These are phyloP conservation scores for Paracamarosporium sp. DNA, from an alignment of 2,329 filamentous ascomycete species.

Conservation along the genomic window DNA sequence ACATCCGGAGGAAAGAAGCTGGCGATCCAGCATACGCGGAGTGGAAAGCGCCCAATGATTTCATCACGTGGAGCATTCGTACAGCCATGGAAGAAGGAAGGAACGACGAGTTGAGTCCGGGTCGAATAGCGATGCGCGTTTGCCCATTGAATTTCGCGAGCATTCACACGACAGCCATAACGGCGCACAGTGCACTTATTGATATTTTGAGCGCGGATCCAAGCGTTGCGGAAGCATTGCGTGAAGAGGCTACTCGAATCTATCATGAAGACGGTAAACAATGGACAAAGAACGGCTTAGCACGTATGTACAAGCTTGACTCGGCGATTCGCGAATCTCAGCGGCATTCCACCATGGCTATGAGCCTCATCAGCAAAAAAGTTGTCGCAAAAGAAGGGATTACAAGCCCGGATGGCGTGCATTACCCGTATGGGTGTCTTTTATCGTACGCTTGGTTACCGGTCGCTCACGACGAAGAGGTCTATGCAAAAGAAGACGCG, in stretches of 20 bases:
- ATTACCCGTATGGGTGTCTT: slow-evolving; percentile 23
- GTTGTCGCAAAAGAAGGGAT: slow-evolving; percentile 74
- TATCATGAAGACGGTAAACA: slow-evolving; percentile 43
- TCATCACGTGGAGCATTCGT: slow-evolving; percentile 64
- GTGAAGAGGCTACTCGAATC: slow-evolving; percentile 51
- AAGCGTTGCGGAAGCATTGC: slow-evolving; percentile 38
- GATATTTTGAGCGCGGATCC: slow-evolving; percentile 26
- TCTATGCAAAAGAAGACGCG: slow-evolving; percentile 20
- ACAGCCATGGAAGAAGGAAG: slow-evolving; percentile 56
- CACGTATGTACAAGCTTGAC: slow-evolving; percentile 55
- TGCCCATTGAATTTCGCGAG: slow-evolving; percentile 65
- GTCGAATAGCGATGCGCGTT: slow-evolving; percentile 58
- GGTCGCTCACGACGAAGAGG: slow-evolving; percentile 22
- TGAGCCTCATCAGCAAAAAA: slow-evolving; percentile 56
- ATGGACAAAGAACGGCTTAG: slow-evolving; percentile 58
- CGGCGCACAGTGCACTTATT: slow-evolving; percentile 51
- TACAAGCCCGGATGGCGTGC: slow-evolving; percentile 73
- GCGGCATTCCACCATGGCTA: slow-evolving; percentile 56
- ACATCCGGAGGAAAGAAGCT: slow-evolving; percentile 53
- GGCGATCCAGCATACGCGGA: slow-evolving; percentile 50
- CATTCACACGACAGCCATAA: slow-evolving; percentile 65
- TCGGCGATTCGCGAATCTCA: slow-evolving; percentile 63
- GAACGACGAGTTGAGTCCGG: slow-evolving; percentile 54
- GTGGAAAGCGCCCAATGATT: slow-evolving; percentile 61
- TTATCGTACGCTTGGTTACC: slow-evolving; percentile 26